A percentile compares a stretch with the other conserved stretches of the same genome.
Conservation (phyloP, 768 basidiomycete species). For the Leccinum ochraceum region DNA sequence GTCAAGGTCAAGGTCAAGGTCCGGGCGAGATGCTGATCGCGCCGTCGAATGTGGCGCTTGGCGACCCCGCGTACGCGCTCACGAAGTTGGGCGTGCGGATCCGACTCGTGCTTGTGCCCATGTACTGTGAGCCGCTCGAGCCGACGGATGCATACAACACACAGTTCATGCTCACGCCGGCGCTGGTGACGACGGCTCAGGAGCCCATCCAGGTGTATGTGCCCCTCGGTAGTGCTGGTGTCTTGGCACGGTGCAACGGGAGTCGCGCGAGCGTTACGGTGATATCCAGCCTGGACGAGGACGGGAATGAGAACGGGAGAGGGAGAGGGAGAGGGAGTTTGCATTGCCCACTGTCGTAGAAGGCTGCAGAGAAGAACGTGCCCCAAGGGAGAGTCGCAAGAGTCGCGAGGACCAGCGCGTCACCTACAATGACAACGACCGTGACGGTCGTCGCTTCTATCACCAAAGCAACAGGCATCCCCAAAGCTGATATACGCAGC, state of each 20-base stretch:
- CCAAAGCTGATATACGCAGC: conserved; percentile 20
- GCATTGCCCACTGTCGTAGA: not conserved
- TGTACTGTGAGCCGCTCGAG: conserved; percentile 23
- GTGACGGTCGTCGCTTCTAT: conserved; percentile 14
- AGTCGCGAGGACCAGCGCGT: conserved; percentile 1
- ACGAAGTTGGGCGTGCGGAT: conserved; percentile 25
- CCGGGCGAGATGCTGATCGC: conserved; percentile 9
- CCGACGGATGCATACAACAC: conserved; percentile 12
- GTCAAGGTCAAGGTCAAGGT: no score
- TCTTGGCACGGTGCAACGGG: not conserved
- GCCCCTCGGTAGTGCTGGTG: not conserved
- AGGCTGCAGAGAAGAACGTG: no score
- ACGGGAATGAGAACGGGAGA: conserved; percentile 9
- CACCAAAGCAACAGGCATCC: conserved; percentile 22
- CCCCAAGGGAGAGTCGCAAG: conserved; percentile 8
- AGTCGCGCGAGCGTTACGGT: conserved; percentile 1
- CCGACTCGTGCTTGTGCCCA: conserved; percentile 22
- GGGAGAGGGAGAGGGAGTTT: conserved; percentile 15
- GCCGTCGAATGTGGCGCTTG: conserved; percentile 12
- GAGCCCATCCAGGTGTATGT: conserved; percentile 24
- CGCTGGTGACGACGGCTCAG: conserved; percentile 14
- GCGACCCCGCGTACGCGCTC: conserved; percentile 25
- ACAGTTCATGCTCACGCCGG: conserved; percentile 23
- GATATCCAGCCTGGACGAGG: conserved; percentile 10
- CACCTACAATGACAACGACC: not conserved